Evolutionary conservation across 192 early-diverging fungal species (phyloP), one percentile per base, ranked within the genome.

Genomic region (Backusella tuberculispora): DNA sequence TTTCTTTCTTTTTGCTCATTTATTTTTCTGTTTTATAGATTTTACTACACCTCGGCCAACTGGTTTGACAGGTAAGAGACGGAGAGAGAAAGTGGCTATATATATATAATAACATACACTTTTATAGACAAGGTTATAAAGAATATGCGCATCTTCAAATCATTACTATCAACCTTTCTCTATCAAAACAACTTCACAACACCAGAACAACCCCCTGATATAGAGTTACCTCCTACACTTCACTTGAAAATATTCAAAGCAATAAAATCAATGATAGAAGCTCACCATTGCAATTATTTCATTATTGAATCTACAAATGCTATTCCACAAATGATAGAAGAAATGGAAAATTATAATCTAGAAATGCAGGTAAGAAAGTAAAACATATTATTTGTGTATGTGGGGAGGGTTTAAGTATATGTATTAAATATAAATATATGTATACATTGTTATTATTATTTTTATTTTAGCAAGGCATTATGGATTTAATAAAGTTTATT

Each of bases 241-340:
- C 74, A 15, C 70, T 77, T 41, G 72, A 63, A 17, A 34, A 79
- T 81, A 7, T 80, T 83, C 71, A 46, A 70, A 4, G 76, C 77
- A 4, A 44, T 83, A 1, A 29, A 78, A 8, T 83, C 78, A 21
- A 76, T 85, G n/a, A 81, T 88, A 13, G 66, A 84, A 69, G 75
- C 81, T 63, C 83, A 90, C 64, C 81, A 77, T n/a, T 77, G 80
- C 50, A 90, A 90, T 78, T 90, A 87, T 68, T 90, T 90, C 73
- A 63, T 89, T 14, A 77, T 86, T 19, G 83, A 84, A 34, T 60
- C 78, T 6, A 75, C 86, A n/a, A 86, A 83, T 42, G 69, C 82
- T 29, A 67, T 90, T 10, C 85, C 87, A 5, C 78, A 80, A 29
- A 73, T 89, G 15, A 81, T 88, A 21, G 88, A 90, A 69, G 72